Conservation (phyloP, 352 stramenopile genomes). For the Thalassiosira exigua region DNA sequence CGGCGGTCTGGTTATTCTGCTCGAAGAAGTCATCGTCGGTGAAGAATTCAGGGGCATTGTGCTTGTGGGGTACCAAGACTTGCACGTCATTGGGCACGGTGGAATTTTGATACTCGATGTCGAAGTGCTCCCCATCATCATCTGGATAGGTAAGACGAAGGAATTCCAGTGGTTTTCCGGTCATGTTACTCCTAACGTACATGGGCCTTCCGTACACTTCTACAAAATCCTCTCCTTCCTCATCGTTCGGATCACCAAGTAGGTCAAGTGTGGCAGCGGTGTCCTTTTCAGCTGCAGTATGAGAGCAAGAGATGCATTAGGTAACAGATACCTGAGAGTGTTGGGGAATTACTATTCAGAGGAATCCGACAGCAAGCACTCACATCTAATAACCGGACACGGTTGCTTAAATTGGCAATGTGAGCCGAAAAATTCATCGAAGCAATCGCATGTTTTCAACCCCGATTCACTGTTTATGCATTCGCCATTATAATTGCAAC, state of each 20-base stretch:
- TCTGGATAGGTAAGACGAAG: conserved; percentile 29
- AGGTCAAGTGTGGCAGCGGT: conserved; percentile 16
- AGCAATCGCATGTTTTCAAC: conserved; percentile 4
- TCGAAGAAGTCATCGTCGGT: conserved; percentile 54
- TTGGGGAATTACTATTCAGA: neutral
- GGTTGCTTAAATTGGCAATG: conserved; percentile 32
- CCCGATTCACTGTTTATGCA: conserved; percentile 10
- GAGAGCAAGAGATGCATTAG: too few species aligned
- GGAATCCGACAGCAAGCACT: conserved; percentile 6
- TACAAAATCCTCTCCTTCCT: conserved; percentile 31
- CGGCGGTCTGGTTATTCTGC: conserved; percentile 17
- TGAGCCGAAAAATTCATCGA: conserved; percentile 12
- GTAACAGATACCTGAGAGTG: too few species aligned
- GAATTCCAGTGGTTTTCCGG: conserved; percentile 33
- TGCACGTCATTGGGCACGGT: neutral
- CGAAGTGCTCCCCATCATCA: conserved; percentile 17
- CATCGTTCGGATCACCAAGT: conserved; percentile 25
- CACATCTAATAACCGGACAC: conserved; percentile 38
- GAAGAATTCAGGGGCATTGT: conserved; percentile 18
- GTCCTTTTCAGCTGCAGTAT: conserved; percentile 32
- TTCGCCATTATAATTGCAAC: conserved; percentile 54
- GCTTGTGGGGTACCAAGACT: conserved; percentile 19
- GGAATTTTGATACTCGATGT: conserved; percentile 29
- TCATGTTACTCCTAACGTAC: conserved; percentile 31
- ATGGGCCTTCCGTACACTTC: conserved; percentile 42